Evolutionary conservation across 345 rosid genomes (phyloP).

Genomic region (Lepidium africanum): DNA sequence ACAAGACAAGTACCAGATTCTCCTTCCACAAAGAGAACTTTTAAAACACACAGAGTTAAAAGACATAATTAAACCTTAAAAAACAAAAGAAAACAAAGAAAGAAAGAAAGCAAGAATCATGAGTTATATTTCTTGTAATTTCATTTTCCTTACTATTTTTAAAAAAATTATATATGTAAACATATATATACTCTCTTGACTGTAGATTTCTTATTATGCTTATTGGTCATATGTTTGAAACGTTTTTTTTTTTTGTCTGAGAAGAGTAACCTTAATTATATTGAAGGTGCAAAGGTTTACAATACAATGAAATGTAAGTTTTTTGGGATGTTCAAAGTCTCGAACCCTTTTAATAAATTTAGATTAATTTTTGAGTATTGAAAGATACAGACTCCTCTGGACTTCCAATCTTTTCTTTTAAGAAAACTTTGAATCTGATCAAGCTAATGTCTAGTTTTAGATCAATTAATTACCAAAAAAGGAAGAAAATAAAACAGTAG

Average conservation of each 20-base stretch:
- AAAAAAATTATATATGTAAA: not conserved
- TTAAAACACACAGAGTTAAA: conserved; percentile 19
- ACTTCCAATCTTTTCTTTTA: too few relatives aligned
- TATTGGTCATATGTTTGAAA: conserved; percentile 8
- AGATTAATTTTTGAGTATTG: too few relatives aligned
- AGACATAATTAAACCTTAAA: not conserved
- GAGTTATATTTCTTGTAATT: conserved; percentile 15
- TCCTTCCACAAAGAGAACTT: conserved; percentile 76
- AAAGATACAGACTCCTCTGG: too few relatives aligned
- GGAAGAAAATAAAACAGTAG: too few relatives aligned
- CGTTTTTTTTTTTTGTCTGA: not conserved
- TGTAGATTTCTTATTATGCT: conserved; percentile 6
- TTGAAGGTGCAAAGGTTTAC: not conserved
- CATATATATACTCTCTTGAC: conserved; percentile 11
- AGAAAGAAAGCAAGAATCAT: not conserved
- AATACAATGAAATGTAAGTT: not conserved
- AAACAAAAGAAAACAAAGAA: too few relatives aligned
- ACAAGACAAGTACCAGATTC: conserved; percentile 65
- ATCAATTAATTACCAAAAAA: too few relatives aligned
- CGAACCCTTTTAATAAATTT: too few relatives aligned
- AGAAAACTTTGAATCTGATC: too few relatives aligned
- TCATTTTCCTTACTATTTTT: not conserved
- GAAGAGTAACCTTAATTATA: not conserved
- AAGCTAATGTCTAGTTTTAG: too few relatives aligned
- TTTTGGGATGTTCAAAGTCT: not conserved